Evolutionary conservation across 1,139 yeast genomes (phyloP).

Genomic region (Diutina pseudorugosa): DNA sequence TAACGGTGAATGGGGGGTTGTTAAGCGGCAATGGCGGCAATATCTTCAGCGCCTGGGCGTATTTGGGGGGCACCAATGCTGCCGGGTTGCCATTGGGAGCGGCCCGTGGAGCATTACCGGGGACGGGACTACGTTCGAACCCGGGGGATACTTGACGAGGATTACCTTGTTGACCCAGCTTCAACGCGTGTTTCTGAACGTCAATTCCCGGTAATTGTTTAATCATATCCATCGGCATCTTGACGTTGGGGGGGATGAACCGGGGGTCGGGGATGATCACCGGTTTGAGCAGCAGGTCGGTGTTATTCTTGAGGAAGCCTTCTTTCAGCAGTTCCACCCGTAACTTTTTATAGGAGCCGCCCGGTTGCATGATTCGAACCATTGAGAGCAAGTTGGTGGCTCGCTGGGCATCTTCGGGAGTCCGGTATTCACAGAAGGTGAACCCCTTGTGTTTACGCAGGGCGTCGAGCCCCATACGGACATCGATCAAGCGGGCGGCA

Average conservation of each 20-base stretch:
- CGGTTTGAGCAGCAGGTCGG: not conserved
- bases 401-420: slow-evolving; percentile 37
- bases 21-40: slow-evolving; percentile 16
- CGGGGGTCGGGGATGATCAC: slow-evolving; percentile 1
- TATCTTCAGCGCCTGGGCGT: slow-evolving; percentile 37
- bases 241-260: not conserved
- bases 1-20: slow-evolving; percentile 25
- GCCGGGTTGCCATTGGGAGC: slow-evolving; percentile 10
- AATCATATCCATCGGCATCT: not conserved
- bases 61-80: slow-evolving; percentile 8
- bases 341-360: slow-evolving; percentile 27
- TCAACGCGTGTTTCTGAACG: not conserved
- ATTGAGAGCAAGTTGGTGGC: slow-evolving; percentile 34
- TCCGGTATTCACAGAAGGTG: slow-evolving; percentile 47
- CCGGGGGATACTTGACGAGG: not conserved
- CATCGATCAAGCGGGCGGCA: slow-evolving; percentile 50
- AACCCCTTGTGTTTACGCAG: slow-evolving; percentile 55
- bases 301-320: slow-evolving; percentile 30
- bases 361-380: slow-evolving; percentile 22
- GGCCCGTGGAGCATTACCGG: not conserved
- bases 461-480: slow-evolving; percentile 48
- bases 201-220: not conserved
- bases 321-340: slow-evolving; percentile 53
- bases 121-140: not conserved
- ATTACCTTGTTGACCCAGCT: not conserved